Evolutionary conservation across 495 filamentous ascomycete genomes (phyloP).

Genomic region (Aspergillus indologenus): DNA sequence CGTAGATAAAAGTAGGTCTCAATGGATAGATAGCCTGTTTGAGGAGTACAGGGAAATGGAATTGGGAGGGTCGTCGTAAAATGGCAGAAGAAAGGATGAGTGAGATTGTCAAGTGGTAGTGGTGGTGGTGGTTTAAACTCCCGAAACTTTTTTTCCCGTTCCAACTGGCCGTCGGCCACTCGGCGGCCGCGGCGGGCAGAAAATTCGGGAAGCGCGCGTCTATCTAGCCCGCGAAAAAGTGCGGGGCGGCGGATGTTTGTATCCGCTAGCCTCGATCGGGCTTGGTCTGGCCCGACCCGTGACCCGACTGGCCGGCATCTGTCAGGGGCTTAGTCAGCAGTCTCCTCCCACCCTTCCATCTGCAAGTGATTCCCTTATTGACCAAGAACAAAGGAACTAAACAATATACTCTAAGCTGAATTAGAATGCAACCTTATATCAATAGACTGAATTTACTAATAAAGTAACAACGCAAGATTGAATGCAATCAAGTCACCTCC

Average conservation of each 20-base stretch:
- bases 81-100: neutral
- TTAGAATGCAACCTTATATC: no score
- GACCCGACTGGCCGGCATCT: neutral
- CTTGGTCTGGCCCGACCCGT: neutral
- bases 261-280: constrained; percentile 8
- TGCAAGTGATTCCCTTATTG: no score
- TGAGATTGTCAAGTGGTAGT: neutral
- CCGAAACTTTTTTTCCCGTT: constrained; percentile 4
- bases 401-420: no score
- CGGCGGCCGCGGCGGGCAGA: neutral
- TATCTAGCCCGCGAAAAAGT: neutral
- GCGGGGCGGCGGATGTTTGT: constrained; percentile 9
- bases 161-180: neutral
- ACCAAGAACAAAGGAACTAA: no score
- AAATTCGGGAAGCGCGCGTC: constrained; percentile 15
- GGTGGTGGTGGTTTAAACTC: no score
- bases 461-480: no score
- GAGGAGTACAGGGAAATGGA: neutral
- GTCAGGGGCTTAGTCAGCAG: neutral
- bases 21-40: neutral
- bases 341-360: neutral
- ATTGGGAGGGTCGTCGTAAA: neutral
- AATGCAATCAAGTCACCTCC: neutral
- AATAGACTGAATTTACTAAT: no score
- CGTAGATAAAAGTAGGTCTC: neutral